phyloP scores from a whole-genome alignment of 2,329 filamentous ascomycete genomes.

The Fusarium dimerum region DNA sequence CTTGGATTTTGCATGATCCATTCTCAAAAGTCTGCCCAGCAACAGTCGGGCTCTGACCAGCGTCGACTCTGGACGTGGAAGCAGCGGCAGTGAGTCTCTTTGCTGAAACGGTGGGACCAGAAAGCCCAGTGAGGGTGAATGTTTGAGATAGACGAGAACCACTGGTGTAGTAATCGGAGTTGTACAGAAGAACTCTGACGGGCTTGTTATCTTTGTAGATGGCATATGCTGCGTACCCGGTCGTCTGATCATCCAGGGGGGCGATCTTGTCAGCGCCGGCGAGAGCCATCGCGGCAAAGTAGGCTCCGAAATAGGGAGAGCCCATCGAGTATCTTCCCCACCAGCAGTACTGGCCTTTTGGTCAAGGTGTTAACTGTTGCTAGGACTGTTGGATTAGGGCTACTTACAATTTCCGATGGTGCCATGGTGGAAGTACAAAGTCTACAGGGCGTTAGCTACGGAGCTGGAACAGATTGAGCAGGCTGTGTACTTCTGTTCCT shows the following conservation, averaged over 20 bases:
- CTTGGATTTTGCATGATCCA: no score
- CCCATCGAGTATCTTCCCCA: slow-evolving; percentile 51
- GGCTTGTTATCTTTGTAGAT: slow-evolving; percentile 41
- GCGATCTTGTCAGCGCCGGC: slow-evolving; percentile 45
- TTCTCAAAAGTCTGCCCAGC: background rate
- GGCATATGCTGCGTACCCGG: slow-evolving; percentile 47
- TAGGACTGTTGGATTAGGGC: background rate
- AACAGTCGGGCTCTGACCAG: slow-evolving; percentile 16
- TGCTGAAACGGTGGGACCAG: slow-evolving; percentile 36
- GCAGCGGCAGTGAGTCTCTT: slow-evolving; percentile 34
- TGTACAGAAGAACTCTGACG: slow-evolving; percentile 44
- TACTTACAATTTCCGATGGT: slow-evolving; percentile 52
- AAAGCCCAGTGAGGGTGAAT: slow-evolving; percentile 45
- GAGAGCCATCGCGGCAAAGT: slow-evolving; percentile 46
- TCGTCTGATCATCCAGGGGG: slow-evolving; percentile 45
- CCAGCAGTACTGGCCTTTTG: slow-evolving; percentile 48
- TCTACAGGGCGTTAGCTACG: background rate
- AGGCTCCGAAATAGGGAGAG: slow-evolving; percentile 54
- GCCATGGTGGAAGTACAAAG: slow-evolving; percentile 51
- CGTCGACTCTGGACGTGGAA: slow-evolving; percentile 18
- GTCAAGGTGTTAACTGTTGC: background rate
- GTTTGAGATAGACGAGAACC: slow-evolving; percentile 35
- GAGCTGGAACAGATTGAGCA: background rate
- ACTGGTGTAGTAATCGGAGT: slow-evolving; percentile 44
- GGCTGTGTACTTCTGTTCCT: slow-evolving; percentile 28